Evolutionary conservation across 2,329 filamentous ascomycete species (phyloP).

Genomic region (Xylaria sp.): DNA sequence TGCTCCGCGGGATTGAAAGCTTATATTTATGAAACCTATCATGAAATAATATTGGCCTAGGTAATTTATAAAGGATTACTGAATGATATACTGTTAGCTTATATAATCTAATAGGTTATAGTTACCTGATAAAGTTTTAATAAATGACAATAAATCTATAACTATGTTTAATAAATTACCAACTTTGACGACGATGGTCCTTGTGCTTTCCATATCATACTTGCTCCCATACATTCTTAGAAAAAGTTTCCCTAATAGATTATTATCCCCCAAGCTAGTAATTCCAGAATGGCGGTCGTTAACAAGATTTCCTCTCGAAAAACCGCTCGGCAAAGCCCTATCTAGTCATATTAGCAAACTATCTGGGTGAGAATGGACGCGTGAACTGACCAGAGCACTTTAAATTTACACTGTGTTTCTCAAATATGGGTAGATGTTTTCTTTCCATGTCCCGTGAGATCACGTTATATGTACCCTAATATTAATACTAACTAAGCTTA

Average conservation of each 20-base stretch:
- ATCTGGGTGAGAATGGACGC: background rate
- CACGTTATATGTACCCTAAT: conserved; percentile 55
- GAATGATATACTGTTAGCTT: too few relatives aligned
- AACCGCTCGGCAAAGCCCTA: background rate
- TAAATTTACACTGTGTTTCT: conserved; percentile 45
- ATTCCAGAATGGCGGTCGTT: background rate
- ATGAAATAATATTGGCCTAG: too few relatives aligned
- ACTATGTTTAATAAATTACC: background rate
- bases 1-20: too few relatives aligned
- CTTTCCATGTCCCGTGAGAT: conserved; percentile 52
- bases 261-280: background rate
- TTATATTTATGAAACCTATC: too few relatives aligned
- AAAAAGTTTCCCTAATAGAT: background rate
- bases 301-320: background rate
- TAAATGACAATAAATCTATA: too few relatives aligned
- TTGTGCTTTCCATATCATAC: background rate
- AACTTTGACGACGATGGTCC: background rate
- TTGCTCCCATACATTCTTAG: background rate
- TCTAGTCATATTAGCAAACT: background rate
- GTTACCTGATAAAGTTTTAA: too few relatives aligned
- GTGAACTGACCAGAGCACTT: conserved; percentile 36
- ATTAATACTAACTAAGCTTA: conserved; percentile 55
- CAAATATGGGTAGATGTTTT: conserved; percentile 52
- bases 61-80: too few relatives aligned
- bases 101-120: too few relatives aligned